A percentile compares a stretch with the other conserved stretches of the same genome.
These are phyloP conservation scores for Colletotrichum tropicicola DNA, from an alignment of 2,329 filamentous ascomycete species.

Conservation along the genomic window DNA sequence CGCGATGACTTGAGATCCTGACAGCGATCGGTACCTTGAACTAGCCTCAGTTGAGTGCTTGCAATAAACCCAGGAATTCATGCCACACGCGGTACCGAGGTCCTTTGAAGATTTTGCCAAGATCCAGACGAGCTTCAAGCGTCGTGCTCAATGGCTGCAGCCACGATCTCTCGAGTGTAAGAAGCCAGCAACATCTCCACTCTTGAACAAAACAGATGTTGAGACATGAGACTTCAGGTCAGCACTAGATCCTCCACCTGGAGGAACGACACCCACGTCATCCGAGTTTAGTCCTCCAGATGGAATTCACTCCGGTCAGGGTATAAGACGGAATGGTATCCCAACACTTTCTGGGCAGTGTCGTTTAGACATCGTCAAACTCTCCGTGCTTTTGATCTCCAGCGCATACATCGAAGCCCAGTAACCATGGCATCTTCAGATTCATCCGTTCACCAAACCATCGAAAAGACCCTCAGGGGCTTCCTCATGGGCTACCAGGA, in stretches of 20 bases:
- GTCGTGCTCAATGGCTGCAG: too few relatives aligned
- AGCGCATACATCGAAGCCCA: neutral
- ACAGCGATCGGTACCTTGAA: too few relatives aligned
- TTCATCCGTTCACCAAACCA: neutral
- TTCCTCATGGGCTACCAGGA: neutral
- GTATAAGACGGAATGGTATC: too few relatives aligned
- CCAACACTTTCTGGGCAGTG: too few relatives aligned
- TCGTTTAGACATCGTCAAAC: neutral
- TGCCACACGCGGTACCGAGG: too few relatives aligned
- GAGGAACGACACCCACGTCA: neutral
- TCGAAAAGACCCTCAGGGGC: neutral
- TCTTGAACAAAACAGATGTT: too few relatives aligned
- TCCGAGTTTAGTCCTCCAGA: neutral
- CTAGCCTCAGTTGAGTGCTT: too few relatives aligned
- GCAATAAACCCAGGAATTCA: too few relatives aligned
- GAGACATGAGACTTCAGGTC: too few relatives aligned
- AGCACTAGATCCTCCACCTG: neutral
- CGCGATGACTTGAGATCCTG: too few relatives aligned
- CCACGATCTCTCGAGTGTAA: neutral
- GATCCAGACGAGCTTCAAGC: too few relatives aligned
- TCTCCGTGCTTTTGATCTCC: neutral
- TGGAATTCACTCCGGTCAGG: neutral
- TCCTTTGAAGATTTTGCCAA: too few relatives aligned
- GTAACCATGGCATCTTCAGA: neutral
- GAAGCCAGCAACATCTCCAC: neutral